Evolutionary conservation across 2,329 filamentous ascomycete species (phyloP), one percentile per base, ranked within the genome.

Genomic region (Epichloe hybrida): DNA sequence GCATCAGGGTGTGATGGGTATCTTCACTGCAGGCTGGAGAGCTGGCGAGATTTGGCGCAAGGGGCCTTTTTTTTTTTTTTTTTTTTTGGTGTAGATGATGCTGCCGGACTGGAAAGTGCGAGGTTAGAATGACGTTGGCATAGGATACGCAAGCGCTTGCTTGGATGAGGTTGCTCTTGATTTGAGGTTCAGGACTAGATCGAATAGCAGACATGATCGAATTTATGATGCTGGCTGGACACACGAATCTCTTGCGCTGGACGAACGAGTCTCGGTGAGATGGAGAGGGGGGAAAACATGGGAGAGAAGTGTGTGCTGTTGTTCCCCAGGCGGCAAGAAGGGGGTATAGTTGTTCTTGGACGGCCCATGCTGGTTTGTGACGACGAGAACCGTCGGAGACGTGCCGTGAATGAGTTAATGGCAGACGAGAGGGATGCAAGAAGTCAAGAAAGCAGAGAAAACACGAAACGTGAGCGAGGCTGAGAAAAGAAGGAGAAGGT

Each of bases 1-100:
- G 36, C 43, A 40, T 50, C 49, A 12, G 15, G 42, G 43, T 21
- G 50, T 49, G 50, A 43, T 42, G 43, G 42, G 5, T 47, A 12
- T 52, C 51, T 36, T 52, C 51, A 52, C 20, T 23, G 51, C 51
- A 52, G 51, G 20, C 21, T 15, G 13, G 7, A 8, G 13, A 3
- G 11, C 13, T 23, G n/a, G 20, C 15, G 3, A 8, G 4, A 13
- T n/a, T 15, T 8, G n/a, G 11, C 11, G n/a, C 11, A 11, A 13
- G 8, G 20, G 9, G 5, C 11, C n/a, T 5, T 37, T 37, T 12
- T 1, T 40, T 36, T 17, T 17, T 17, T 17, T 17, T 2, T 37
- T 13, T 15, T 5, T 27, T 40, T 15, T 37, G 5, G 2, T 21
- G 2, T 21, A 20, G 17, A 13, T 37, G 20, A 36, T 23, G 31